Evolutionary conservation across 805 yeast species (phyloP), one percentile per base, ranked within the genome.

Genomic region (Zygotorulaspora chibaensis): DNA sequence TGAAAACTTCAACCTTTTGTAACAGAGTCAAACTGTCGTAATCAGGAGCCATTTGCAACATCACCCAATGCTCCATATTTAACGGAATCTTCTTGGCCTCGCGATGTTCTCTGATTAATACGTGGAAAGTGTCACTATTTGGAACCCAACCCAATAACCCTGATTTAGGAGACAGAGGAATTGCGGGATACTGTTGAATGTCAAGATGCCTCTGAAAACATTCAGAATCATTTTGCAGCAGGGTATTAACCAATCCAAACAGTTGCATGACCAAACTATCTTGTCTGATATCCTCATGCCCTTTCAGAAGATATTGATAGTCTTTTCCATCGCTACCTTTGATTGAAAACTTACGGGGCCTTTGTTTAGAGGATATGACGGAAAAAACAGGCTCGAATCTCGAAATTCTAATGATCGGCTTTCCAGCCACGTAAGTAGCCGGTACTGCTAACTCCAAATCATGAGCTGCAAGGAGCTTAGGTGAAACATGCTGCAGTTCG

Each of bases 71-170:
- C 65, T 91, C 99, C 56, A 91, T 87, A 63, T 91, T 91, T 52
- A 91, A 70, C 50, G 91, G 74, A 38, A 90, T 87, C 71, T 88
- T 90, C 47, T 96, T 77, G 7, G 91, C 84, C 54, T 89, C 97
- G 57, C 99, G 79, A 63, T 90, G 89, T 56, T 91, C 98, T 50
- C 89, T 78, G 44, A 93, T 91, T 52, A 93, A 73, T 6, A 84
- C 90, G 65, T 93, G 98, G 79, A 93, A 85, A 0, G 99, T 93
- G 60, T 95, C 99, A 58, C 96, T 84, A 63, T 93, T 91, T 6
- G 96, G 93, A 38, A 93, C 99, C 97, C 98, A 93, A 1, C 97
- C 96, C 36, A 93, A 68, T 41, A 93, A 66, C 51, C 99, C 99
- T n/a, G 96, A 87, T 58, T 87, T 89, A 18, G 99, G 99, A 2